Percentiles rank a stretch among this genome's conserved stretches.
These are phyloP conservation scores for Vanilla planifolia DNA, from an alignment of 106 monocot species.

Conservation along the genomic window DNA sequence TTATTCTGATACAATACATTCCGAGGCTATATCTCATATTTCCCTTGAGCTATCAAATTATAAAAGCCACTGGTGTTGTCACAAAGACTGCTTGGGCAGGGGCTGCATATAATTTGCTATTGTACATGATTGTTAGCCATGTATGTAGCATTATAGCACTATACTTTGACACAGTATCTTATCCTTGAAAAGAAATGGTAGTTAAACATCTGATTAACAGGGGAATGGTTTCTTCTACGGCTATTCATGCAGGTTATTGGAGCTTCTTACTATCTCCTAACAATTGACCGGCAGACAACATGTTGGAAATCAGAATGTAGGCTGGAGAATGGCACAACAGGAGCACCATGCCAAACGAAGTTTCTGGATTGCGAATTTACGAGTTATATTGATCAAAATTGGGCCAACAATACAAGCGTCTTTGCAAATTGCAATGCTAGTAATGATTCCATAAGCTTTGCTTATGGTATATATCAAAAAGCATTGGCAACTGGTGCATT, in stretches of 20 bases:
- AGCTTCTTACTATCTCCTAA: slow-evolving; percentile 62
- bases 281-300: slow-evolving; percentile 68
- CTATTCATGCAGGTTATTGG: slow-evolving; percentile 57
- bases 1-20: slow-evolving; percentile 78
- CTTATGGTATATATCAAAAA: slow-evolving; percentile 55
- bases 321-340: slow-evolving; percentile 17
- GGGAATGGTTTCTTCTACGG: not conserved
- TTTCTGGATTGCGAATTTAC: slow-evolving; percentile 48
- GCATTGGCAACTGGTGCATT: slow-evolving; percentile 47
- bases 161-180: not conserved
- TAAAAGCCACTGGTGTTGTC: slow-evolving; percentile 72
- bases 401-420: slow-evolving; percentile 46
- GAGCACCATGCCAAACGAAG: slow-evolving; percentile 21
- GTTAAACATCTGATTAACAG: not conserved
- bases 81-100: slow-evolving; percentile 88
- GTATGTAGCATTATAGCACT: slow-evolving; percentile 32
- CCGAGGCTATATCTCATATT: slow-evolving; percentile 86
- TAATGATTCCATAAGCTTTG: slow-evolving; percentile 33
- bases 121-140: slow-evolving; percentile 94
- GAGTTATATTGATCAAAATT: slow-evolving; percentile 11
- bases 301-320: slow-evolving; percentile 74
- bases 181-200: not conserved
- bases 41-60: slow-evolving; percentile 65
- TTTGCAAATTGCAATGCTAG: slow-evolving; percentile 55
- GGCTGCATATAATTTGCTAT: slow-evolving; percentile 78